These are phyloP conservation scores for Colletotrichum liaoningense DNA, from an alignment of 2,329 filamentous ascomycete species.

Conservation along the genomic window DNA sequence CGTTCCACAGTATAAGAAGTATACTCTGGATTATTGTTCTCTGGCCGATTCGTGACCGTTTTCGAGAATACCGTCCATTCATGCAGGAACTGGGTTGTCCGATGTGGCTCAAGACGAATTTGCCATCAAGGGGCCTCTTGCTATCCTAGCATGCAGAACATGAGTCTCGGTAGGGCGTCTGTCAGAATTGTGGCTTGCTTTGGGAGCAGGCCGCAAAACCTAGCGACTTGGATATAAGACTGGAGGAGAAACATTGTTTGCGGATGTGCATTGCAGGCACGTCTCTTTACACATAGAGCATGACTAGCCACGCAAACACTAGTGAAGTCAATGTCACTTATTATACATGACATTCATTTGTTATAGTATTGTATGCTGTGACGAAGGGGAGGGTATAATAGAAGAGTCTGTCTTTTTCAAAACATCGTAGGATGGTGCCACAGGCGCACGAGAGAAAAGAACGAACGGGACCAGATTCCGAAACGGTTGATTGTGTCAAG, in stretches of 20 bases:
- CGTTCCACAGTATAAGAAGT: neutral
- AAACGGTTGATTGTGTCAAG: constrained; percentile 32
- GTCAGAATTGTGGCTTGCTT: neutral
- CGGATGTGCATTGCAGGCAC: neutral
- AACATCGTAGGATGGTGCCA: no score
- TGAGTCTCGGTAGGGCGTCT: neutral
- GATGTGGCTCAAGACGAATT: neutral
- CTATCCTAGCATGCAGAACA: neutral
- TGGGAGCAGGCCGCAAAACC: neutral
- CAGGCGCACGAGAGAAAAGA: neutral
- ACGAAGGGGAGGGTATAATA: neutral
- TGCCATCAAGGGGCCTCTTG: neutral
- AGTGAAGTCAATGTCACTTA: constrained; percentile 8
- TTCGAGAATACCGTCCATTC: neutral
- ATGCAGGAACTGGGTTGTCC: constrained; percentile 8
- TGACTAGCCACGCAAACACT: neutral
- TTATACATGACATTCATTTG: neutral
- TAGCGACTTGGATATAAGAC: neutral
- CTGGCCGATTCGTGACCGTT: neutral
- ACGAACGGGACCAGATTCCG: constrained; percentile 14
- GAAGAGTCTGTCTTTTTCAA: neutral
- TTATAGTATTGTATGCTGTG: neutral
- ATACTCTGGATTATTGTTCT: neutral
- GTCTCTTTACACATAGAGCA: neutral
- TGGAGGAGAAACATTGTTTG: neutral